Conservation (phyloP, 2,329 filamentous ascomycete genomes). For the Ramularia collo-cygni region DNA sequence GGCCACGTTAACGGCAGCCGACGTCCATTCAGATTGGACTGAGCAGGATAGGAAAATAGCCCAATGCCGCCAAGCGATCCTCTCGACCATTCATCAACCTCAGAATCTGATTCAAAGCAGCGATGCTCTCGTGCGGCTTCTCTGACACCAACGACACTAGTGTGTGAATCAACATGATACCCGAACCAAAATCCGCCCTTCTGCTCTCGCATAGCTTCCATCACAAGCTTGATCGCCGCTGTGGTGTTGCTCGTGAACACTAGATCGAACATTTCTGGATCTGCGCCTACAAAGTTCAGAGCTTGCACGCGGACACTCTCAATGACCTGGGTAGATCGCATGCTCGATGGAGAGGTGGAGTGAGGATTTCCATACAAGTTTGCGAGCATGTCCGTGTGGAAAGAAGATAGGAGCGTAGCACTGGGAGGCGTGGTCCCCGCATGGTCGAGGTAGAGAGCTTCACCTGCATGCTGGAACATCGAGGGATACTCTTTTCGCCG, state of each 20-base stretch:
- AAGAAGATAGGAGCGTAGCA: conserved; percentile 72
- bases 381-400: conserved; percentile 69
- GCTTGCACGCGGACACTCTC: conserved; percentile 68
- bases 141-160: conserved; percentile 74
- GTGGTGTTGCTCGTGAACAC: conserved; percentile 92
- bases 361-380: conserved; percentile 88
- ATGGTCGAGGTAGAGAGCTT: conserved; percentile 71
- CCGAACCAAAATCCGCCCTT: conserved; percentile 68
- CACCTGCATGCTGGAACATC: conserved; percentile 17
- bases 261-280: conserved; percentile 74
- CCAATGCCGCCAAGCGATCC: conserved; percentile 23
- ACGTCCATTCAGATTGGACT: conserved; percentile 86
- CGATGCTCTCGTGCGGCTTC: conserved; percentile 53
- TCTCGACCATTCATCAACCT: conserved; percentile 59
- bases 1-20: conserved; percentile 66
- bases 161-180: conserved; percentile 81
- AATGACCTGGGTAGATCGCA: conserved; percentile 60
- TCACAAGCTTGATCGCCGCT: conserved; percentile 78
- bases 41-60: conserved; percentile 77
- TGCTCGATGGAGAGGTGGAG: conserved; percentile 73
- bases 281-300: conserved; percentile 71
- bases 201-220: conserved; percentile 65
- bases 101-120: conserved; percentile 59
- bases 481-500: conserved; percentile 43
- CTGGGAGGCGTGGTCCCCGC: conserved; percentile 67